Evolutionary conservation across 1,139 yeast genomes (phyloP), one percentile per base, ranked within the genome.

Genomic region (Geotrichum candidum): DNA sequence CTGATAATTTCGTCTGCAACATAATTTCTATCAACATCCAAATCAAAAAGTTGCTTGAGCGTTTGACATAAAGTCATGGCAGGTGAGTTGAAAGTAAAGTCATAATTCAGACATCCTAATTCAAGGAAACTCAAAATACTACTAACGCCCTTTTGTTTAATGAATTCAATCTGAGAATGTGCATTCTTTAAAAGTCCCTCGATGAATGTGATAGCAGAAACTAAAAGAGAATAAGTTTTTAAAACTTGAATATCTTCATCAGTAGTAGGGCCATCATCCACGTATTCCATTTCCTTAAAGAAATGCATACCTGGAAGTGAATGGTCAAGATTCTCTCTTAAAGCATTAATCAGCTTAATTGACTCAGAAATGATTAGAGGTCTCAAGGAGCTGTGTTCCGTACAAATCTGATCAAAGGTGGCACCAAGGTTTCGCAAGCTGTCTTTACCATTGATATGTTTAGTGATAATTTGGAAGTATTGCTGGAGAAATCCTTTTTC

Each of bases 381-480:
- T 61, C 88, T 85, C 63, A 91, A 78, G 1, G 81, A 82, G 1
- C 96, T 87, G 69, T 90, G 90, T 71, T 92, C 97, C 68, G 97
- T 82, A 7, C 90, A 86, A 58, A 92, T 76, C 67, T 90, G 96
- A 70, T 92, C 97, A 68, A 91, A 80, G 0, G 88, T 81, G 48
- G 83, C 78, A 0, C 96, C 97, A 35, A 90, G 72, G 76, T 80
- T 25, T 79, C 78, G 15, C 82, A 79, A 68, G 78, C 79, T 65
- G 23, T 69, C 72, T 38, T 67, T 68, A 51, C 66, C 63, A 9
- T 65, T 57, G 35, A 69, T 56, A 48, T 66, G 67, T 2, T 64
- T 60, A 2, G 67, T 58, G 31, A 70, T 54, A 15, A 62, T 57
- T 11, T 59, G 61, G 35, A 71, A 66, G 25, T 67, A 65, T 51